These are phyloP conservation scores for Fonsecaea pugnacius DNA, from an alignment of 2,329 filamentous ascomycete species.

Conservation along the genomic window DNA sequence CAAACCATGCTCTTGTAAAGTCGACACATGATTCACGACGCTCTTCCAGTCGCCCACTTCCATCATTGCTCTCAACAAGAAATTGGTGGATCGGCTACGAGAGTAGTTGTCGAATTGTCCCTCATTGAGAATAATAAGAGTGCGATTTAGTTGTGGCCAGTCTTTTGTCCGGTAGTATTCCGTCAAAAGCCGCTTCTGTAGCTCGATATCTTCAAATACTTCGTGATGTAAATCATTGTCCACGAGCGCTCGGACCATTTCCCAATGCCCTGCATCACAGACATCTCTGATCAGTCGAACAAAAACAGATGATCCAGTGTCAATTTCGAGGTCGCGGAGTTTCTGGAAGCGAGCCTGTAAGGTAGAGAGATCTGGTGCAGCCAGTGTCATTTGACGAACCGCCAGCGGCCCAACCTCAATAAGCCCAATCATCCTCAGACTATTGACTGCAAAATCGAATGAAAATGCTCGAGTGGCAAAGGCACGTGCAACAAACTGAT, in stretches of 20 bases:
- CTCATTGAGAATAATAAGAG: slow-evolving; percentile 57
- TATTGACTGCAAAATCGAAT: slow-evolving; percentile 71
- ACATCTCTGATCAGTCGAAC: slow-evolving; percentile 68
- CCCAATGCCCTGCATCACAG: slow-evolving; percentile 60
- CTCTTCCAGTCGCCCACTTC: slow-evolving; percentile 43
- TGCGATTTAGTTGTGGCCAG: slow-evolving; percentile 58
- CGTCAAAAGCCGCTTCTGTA: slow-evolving; percentile 60
- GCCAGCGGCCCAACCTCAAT: slow-evolving; percentile 74
- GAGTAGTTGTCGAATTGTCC: slow-evolving; percentile 40
- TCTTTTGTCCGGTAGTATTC: slow-evolving; percentile 58
- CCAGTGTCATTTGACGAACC: slow-evolving; percentile 74
- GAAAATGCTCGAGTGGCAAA: slow-evolving; percentile 78
- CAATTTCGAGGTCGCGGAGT: slow-evolving; percentile 66
- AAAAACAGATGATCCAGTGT: slow-evolving; percentile 66
- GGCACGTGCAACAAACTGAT: slow-evolving; percentile 75
- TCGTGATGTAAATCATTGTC: slow-evolving; percentile 69
- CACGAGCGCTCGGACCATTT: slow-evolving; percentile 58
- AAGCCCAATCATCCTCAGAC: slow-evolving; percentile 72
- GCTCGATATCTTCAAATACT: slow-evolving; percentile 59
- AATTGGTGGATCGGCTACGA: slow-evolving; percentile 42
- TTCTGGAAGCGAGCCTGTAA: slow-evolving; percentile 65
- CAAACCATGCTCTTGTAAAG: slow-evolving; percentile 15
- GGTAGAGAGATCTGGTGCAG: slow-evolving; percentile 61
- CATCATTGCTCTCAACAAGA: slow-evolving; percentile 45
- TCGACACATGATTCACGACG: slow-evolving; percentile 14